Evolutionary conservation across 2,329 filamentous ascomycete genomes (phyloP), one percentile per base, ranked within the genome.

Genomic region (Periconia sp.): DNA sequence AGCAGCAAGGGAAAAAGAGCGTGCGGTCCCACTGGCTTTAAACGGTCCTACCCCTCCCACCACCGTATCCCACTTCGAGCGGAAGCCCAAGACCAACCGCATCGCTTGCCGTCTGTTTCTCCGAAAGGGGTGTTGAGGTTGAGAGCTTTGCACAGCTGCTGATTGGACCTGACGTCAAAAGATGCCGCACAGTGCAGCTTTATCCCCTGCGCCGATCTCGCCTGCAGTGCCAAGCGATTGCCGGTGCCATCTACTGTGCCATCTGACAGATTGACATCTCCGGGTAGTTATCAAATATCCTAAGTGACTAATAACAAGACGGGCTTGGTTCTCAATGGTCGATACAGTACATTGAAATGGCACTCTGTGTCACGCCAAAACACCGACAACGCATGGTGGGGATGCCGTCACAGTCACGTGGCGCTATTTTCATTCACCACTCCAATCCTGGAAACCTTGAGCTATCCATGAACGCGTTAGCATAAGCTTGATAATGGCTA

Each of bases 161-260:
- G 51, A 60, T 62, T 62, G 55, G 56, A 41, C 52, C 49, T 52
- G 50, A 55, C 51, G 50, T 52, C 55, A 52, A 54, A 46, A 37
- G 33, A 37, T 37, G 11, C 33, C 33, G 19, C 43, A 27, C 3
- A 3, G 11, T 41, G 42, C 42, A 47, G 23, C 23, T 27, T 40
- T 14, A 14, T 31, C 17, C 54, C 55, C 35, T 33, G 57, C 41
- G 54, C 27, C 40, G 52, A 59, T 57, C 55, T 58, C 15, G 23
- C 17, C 3, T 37, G 33, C 33, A 18, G 41, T 43, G 41, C 41
- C 41, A 43, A 43, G 41, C 10, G 41, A 37, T 37, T n/a, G 33
- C 11, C 33, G 33, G 33, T 27, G 23, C 23, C 23, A 27, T 27
- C 23, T 27, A 3, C 23, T 3, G 23, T 3, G 23, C n/a, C n/a